These are phyloP conservation scores for Rusavskia elegans DNA, from an alignment of 495 filamentous ascomycete species.

Conservation along the genomic window DNA sequence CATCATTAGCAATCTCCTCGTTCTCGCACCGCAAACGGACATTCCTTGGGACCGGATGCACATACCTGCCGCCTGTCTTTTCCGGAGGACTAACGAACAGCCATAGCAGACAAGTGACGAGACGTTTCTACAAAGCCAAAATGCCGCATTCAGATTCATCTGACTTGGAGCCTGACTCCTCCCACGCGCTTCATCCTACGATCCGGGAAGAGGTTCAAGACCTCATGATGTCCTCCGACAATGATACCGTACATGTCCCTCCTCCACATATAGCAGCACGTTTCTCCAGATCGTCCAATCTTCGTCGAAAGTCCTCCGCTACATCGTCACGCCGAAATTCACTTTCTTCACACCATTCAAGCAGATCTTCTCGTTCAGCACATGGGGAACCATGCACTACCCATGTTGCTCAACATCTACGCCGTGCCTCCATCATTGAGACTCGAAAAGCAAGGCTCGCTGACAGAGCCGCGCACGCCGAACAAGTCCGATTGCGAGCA, in stretches of 20 bases:
- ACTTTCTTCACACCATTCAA: constrained; percentile 73
- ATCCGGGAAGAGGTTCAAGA: constrained; percentile 12
- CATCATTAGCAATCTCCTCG: too few relatives aligned
- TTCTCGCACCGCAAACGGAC: constrained; percentile 3
- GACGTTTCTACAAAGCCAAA: background rate
- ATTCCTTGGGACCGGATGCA: too few relatives aligned
- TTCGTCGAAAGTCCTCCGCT: constrained; percentile 63
- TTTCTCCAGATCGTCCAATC: constrained; percentile 51
- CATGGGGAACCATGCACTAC: constrained; percentile 59
- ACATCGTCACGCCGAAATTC: constrained; percentile 82
- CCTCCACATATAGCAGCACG: constrained; percentile 77
- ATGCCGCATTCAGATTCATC: constrained; percentile 6
- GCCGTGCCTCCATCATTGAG: constrained; percentile 82
- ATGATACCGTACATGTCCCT: constrained; percentile 35
- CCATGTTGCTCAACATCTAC: constrained; percentile 76
- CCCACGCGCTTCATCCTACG: constrained; percentile 8
- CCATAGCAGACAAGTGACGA: background rate
- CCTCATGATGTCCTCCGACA: constrained; percentile 22
- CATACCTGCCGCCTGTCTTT: too few relatives aligned
- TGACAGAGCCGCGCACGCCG: constrained; percentile 84
- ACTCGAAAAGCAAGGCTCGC: constrained; percentile 84
- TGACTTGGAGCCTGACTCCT: constrained; percentile 6
- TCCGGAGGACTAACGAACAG: background rate
- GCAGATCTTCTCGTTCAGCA: constrained; percentile 42
- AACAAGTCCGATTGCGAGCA: constrained; percentile 85